A percentile compares a stretch with the other conserved stretches of the same genome.
phyloP scores from a whole-genome alignment of 306 rosid species.

The Quercus bicolor region DNA sequence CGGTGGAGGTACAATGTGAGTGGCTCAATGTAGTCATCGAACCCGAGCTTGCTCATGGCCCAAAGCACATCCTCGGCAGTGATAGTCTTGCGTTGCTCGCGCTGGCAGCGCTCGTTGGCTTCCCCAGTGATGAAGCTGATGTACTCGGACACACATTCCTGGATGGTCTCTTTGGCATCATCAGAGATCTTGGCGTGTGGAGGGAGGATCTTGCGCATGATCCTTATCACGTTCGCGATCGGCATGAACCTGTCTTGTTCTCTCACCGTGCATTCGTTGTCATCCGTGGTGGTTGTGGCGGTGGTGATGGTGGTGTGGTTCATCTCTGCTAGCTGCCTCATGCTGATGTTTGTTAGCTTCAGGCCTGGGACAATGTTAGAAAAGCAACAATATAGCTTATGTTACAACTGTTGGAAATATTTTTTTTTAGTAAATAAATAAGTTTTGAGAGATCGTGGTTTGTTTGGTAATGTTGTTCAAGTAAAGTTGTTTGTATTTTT shows the following conservation, averaged over 20 bases:
- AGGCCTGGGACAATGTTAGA: conserved; percentile 24
- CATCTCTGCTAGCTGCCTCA: conserved; percentile 21
- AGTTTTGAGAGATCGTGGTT: too few species aligned
- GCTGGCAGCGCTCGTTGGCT: conserved; percentile 84
- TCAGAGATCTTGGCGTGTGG: conserved; percentile 73
- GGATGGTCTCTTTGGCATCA: conserved; percentile 84
- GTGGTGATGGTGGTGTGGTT: conserved; percentile 5
- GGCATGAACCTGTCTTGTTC: conserved; percentile 97
- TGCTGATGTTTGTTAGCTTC: conserved; percentile 35
- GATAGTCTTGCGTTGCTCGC: conserved; percentile 83
- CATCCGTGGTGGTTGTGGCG: conserved; percentile 16
- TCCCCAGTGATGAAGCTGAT: conserved; percentile 88
- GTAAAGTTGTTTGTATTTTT: too few species aligned
- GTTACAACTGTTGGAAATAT: too few species aligned
- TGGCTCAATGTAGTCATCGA: conserved; percentile 82
- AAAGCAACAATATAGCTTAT: too few species aligned
- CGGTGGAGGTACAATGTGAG: conserved; percentile 68
- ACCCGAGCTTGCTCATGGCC: conserved; percentile 89
- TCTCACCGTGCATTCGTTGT: conserved; percentile 63
- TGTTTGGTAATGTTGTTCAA: too few species aligned
- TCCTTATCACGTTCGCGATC: conserved; percentile 82
- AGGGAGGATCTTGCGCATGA: conserved; percentile 83
- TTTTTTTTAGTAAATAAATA: too few species aligned
- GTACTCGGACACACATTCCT: conserved; percentile 83
- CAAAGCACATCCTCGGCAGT: conserved; percentile 85